Base-by-base conservation (phyloP, 2,329 filamentous ascomycete species). In the Fusarium tricinctum region DNA sequence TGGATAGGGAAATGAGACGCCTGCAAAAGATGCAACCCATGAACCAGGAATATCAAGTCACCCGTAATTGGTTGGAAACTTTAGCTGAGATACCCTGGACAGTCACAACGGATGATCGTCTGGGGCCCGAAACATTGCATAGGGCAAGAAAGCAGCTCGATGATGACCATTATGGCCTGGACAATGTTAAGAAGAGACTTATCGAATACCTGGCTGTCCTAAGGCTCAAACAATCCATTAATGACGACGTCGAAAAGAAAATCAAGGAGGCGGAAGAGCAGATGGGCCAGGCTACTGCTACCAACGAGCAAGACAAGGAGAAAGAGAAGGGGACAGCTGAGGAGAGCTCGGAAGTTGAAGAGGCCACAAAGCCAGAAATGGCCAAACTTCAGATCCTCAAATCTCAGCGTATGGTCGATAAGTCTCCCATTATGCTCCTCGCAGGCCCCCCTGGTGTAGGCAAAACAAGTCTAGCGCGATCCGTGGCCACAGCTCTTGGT, bases 191-290 rank as follows among this genome's bases (percentile, higher is more conserved):
- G 88, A 97, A 97, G 85, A 88, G 96, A 43, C 81, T 99, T 22
- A 86, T 99, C 7, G 97, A 98, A 78, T 99, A 99, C 76, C 85
- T 99, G 43, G 97, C 96, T 4, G 96, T 99, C n/a, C 84, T 99
- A 52, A 92, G 96, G 72, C 85, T 99, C 58, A 99, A 98, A 84
- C 94, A 97, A 77, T 90, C 92, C 22, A 90, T 95, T 66, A 97
- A 98, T 69, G 87, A 91, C 53, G 91, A 92, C 52, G 84, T 97
- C 19, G 92, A 97, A 54, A 87, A 88, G 26, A 91, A 97, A 77
- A 93, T 97, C 66, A 87, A 85, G 66, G 83, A 88, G 52, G 87
- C 88, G 4, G 86, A 91, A 74, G 85, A 89, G 55, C 86, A 89
- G 48, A 82, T 84, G 62, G 77, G 80, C 10, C 81, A 82, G 46